Conservation (phyloP, 2,329 filamentous ascomycete genomes). For the Colletotrichum siamense region DNA sequence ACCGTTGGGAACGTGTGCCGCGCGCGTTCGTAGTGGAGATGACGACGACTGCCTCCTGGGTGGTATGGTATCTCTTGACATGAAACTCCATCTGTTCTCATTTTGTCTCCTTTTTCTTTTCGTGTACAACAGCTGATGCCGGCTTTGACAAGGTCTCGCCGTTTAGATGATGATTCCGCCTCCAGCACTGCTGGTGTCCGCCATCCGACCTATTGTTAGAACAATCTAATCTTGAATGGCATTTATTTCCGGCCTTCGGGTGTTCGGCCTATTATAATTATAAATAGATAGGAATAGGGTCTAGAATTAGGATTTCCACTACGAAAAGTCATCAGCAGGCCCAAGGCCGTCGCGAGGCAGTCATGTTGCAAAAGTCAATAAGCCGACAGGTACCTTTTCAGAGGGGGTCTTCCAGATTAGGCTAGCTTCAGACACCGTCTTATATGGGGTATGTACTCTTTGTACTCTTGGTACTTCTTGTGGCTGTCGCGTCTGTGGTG, state of each 20-base stretch:
- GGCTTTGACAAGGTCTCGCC: neutral
- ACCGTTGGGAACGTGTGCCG: neutral
- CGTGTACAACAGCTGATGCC: neutral
- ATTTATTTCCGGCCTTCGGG: neutral
- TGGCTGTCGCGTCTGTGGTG: no score
- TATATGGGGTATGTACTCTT: no score
- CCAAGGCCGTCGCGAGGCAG: no score
- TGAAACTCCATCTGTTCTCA: neutral
- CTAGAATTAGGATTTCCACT: no score
- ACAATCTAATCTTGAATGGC: neutral
- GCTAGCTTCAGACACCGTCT: no score
- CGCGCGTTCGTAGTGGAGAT: neutral
- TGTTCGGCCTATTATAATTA: no score
- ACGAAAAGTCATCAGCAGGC: no score
- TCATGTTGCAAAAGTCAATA: no score
- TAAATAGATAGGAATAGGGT: no score
- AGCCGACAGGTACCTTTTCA: no score
- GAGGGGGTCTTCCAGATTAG: no score
- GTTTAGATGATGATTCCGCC: neutral
- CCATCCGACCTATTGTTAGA: neutral
- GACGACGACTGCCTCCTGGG: neutral
- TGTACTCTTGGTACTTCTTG: no score
- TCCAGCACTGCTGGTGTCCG: neutral
- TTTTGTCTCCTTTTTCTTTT: neutral
- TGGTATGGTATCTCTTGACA: neutral